Evolutionary conservation across 208 protist species (phyloP).

Genomic region (Leishmania mexicana): DNA sequence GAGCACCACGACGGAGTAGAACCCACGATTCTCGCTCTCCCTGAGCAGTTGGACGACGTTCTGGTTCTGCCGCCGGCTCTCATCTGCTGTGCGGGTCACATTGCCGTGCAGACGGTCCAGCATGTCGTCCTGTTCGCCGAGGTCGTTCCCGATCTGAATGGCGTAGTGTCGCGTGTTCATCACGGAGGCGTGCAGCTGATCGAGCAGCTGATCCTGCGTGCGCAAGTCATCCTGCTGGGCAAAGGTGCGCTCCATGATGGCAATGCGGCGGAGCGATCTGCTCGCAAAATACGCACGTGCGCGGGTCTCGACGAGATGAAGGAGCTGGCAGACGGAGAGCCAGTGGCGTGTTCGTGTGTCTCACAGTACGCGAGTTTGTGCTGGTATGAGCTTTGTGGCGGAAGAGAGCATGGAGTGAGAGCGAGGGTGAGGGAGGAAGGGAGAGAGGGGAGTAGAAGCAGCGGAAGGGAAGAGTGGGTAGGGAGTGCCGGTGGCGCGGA

Average conservation of each 20-base stretch:
- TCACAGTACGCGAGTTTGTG: neutral
- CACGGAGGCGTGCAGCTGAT: conserved; percentile 84
- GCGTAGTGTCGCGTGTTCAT: conserved; percentile 86
- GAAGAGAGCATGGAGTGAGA: neutral
- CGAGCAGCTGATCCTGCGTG: conserved; percentile 78
- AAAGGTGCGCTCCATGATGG: conserved; percentile 19
- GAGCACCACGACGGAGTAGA: conserved; percentile 68
- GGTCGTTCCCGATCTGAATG: conserved; percentile 70
- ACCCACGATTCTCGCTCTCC: conserved; percentile 75
- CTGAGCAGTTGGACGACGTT: conserved; percentile 70
- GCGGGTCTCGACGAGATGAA: neutral
- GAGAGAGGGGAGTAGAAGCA: neutral
- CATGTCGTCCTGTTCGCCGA: conserved; percentile 79
- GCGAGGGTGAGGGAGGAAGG: neutral
- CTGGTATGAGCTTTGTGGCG: neutral
- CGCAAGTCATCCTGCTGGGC: conserved; percentile 33
- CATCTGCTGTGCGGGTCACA: conserved; percentile 61
- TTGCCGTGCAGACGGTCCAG: conserved; percentile 64
- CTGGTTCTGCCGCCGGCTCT: conserved; percentile 77
- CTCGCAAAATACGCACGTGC: neutral
- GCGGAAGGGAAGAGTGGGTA: neutral
- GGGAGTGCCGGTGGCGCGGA: neutral
- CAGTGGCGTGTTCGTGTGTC: neutral
- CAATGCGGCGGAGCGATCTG: neutral
- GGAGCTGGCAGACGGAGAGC: conserved; percentile 1